These are phyloP conservation scores for Sabuloglossum arenarium DNA, from an alignment of 495 filamentous ascomycete genomes.

Conservation along the genomic window DNA sequence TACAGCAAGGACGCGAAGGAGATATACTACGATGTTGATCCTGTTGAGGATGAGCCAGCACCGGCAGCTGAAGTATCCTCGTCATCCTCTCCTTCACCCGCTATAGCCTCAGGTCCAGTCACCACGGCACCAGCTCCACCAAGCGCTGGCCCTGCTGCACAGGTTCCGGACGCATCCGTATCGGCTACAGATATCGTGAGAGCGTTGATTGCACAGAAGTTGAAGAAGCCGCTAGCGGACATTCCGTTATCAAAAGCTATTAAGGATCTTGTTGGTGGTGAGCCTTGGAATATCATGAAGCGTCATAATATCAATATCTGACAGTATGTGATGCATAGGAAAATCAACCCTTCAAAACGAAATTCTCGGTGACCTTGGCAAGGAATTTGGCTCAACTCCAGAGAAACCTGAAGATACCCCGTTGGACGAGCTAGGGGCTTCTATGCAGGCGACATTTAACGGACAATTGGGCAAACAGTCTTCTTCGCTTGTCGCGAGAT, in stretches of 20 bases:
- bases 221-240: slow-evolving; percentile 82
- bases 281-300: slow-evolving; percentile 15
- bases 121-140: slow-evolving; percentile 36
- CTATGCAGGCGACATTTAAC: slow-evolving; percentile 96
- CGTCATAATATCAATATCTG: neutral
- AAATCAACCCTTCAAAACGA: slow-evolving; percentile 98
- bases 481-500: slow-evolving; percentile 72
- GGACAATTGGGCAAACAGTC: slow-evolving; percentile 96
- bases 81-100: slow-evolving; percentile 18
- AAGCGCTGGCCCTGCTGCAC: slow-evolving; percentile 69
- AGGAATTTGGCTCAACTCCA: slow-evolving; percentile 94
- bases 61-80: slow-evolving; percentile 22
- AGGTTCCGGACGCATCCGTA: slow-evolving; percentile 70
- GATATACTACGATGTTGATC: slow-evolving; percentile 98
- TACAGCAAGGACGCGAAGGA: slow-evolving; percentile 99
- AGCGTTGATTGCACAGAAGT: slow-evolving; percentile 87
- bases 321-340: slow-evolving; percentile 19
- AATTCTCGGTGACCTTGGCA: slow-evolving; percentile 86
- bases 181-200: slow-evolving; percentile 76
- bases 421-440: slow-evolving; percentile 79
- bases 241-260: slow-evolving; percentile 92
- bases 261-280: slow-evolving; percentile 95
- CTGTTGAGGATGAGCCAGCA: slow-evolving; percentile 73
- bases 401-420: slow-evolving; percentile 98
- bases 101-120: slow-evolving; percentile 29